These are phyloP conservation scores for Thuidium tamariscinum DNA, from an alignment of 225 moss, liverwort and hornwort species.

Conservation along the genomic window DNA sequence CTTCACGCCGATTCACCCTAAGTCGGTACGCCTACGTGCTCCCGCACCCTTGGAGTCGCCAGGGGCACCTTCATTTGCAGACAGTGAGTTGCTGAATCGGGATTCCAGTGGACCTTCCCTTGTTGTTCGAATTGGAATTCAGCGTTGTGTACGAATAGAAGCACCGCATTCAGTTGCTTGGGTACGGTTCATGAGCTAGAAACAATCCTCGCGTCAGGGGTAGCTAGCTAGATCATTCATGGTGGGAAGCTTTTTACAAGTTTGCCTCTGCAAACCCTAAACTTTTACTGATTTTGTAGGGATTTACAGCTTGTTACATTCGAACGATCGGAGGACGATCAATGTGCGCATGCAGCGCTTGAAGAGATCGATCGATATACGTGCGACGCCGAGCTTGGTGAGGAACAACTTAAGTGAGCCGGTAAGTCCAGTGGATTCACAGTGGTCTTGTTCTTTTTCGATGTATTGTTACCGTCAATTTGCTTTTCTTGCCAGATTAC, in stretches of 20 bases:
- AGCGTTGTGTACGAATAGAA: background rate
- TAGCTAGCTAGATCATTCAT: background rate
- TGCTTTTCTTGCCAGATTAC: background rate
- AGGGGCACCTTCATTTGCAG: background rate
- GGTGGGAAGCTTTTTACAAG: background rate
- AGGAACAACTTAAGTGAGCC: too few relatives aligned
- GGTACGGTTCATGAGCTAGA: background rate
- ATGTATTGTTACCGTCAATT: background rate
- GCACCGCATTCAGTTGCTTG: background rate
- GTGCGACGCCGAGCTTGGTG: too few relatives aligned
- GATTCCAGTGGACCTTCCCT: background rate
- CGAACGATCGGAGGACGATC: background rate
- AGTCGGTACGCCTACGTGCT: too few relatives aligned
- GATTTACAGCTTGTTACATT: background rate
- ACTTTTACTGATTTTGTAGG: background rate
- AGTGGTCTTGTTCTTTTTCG: background rate
- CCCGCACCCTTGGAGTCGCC: background rate
- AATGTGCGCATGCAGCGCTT: too few relatives aligned
- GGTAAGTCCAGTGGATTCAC: background rate
- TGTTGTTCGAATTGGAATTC: background rate
- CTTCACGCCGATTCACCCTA: background rate
- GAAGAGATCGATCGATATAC: background rate
- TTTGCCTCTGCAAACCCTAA: background rate
- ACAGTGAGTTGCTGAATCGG: background rate
- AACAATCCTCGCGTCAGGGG: background rate